phyloP scores from a whole-genome alignment of 1,284 basidiomycete genomes.

The Irpex rosettiformis region DNA sequence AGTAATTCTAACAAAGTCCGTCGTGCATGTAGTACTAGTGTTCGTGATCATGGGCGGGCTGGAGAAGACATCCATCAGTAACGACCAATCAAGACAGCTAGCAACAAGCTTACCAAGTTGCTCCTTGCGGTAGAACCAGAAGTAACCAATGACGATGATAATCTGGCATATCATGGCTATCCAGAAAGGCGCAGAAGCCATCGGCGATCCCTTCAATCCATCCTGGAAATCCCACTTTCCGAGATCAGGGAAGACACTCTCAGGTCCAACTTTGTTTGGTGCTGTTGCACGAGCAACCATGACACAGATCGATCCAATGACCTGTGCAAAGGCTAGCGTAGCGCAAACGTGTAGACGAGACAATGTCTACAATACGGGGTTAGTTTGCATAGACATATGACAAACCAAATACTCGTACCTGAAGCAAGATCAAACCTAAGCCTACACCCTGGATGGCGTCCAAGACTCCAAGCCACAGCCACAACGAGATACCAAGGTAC shows the following conservation, averaged over 20 bases:
- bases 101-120: slow-evolving; percentile 58
- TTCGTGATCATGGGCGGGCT: slow-evolving; percentile 40
- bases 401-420: no score
- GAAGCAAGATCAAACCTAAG: slow-evolving; percentile 89
- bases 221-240: slow-evolving; percentile 82
- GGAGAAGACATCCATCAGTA: slow-evolving; percentile 8
- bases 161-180: slow-evolving; percentile 77
- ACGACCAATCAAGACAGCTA: neutral
- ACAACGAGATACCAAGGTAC: slow-evolving; percentile 82
- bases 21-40: slow-evolving; percentile 6
- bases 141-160: slow-evolving; percentile 86
- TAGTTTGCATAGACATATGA: no score
- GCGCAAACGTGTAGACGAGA: slow-evolving; percentile 91
- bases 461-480: slow-evolving; percentile 92
- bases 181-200: slow-evolving; percentile 85
- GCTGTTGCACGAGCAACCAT: slow-evolving; percentile 87
- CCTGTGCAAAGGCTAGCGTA: slow-evolving; percentile 83
- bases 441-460: slow-evolving; percentile 93
- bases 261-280: slow-evolving; percentile 79
- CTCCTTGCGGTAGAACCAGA: slow-evolving; percentile 92
- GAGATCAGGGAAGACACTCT: slow-evolving; percentile 88
- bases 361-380: slow-evolving; percentile 62
- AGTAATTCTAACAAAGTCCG: slow-evolving; percentile 16
- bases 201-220: slow-evolving; percentile 68
- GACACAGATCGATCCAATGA: slow-evolving; percentile 78